Base-by-base conservation (phyloP, 371 early-diverging fungal species). In the Mucor racemosus region DNA sequence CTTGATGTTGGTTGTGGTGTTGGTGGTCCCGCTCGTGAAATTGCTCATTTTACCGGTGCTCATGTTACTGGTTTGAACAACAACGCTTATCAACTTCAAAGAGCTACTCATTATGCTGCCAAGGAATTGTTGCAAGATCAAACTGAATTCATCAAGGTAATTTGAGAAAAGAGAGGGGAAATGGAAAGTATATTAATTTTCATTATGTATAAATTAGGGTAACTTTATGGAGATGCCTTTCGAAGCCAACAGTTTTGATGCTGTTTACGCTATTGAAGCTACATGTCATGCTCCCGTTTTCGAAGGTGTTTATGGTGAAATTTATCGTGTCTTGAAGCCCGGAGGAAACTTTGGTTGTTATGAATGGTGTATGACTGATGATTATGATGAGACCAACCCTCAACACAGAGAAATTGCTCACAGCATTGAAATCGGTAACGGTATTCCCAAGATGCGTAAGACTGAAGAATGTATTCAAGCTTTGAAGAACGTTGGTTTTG, bases 181-280 rank as follows among this genome's bases (percentile, higher is more conserved):
- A 40, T n/a, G 15, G 7, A 7, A 60, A 26, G 10, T 36, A 9
- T 41, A 9, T 4, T 40, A 3, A 53, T 41, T 38, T 5, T 54
- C 3, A 26, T 15, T 35, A 44, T 4, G 8, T 21, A 19, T 50
- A 19, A 33, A 6, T 34, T 76, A 91, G 89, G 97, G 96, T 68
- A 91, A 96, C 78, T 97, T 97, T 73, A 90, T 94, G 91, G 80
- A 92, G 65, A 94, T 97, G 89, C 94, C 95, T 44, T 90, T 95
- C 76, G 90, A 89, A 26, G 92, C 91, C 33, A 86, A 84, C 73
- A 57, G 82, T 35, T 94, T 91, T 58, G 97, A 97, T 76, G 94
- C 92, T 50, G 88, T 84, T 5, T 97, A 96, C 72, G 95, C 95
- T 44, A 93, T 97, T 73, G 97, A 97, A 83, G 97, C 97, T 53